A percentile compares a stretch with the other conserved stretches of the same genome.
These are phyloP conservation scores for Endothia cerciana DNA, from an alignment of 2,329 filamentous ascomycete species.

Conservation along the genomic window DNA sequence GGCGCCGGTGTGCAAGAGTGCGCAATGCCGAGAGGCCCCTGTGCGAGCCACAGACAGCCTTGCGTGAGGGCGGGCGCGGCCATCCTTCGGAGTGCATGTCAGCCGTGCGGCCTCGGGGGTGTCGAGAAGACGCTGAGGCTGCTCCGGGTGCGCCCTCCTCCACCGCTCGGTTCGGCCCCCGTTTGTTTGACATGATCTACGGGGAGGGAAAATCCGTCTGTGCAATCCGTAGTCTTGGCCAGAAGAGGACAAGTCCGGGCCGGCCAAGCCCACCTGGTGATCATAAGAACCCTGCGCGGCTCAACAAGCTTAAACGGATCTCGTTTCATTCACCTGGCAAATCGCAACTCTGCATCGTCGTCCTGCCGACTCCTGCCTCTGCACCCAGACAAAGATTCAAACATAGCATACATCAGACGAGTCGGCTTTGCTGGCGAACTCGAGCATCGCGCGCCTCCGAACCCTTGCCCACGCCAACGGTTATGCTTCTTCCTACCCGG, in stretches of 20 bases:
- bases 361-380: neutral
- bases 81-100: too few species aligned
- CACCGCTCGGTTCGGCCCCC: neutral
- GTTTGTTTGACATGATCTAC: neutral
- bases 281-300: constrained; percentile 23
- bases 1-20: too few species aligned
- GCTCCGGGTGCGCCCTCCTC: too few species aligned
- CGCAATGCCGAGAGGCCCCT: too few species aligned
- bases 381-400: constrained; percentile 9
- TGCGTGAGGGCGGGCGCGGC: too few species aligned
- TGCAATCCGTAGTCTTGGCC: constrained; percentile 8
- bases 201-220: neutral
- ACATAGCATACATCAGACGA: constrained; percentile 12
- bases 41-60: too few species aligned
- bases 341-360: constrained; percentile 23
- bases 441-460: neutral
- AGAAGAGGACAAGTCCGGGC: neutral
- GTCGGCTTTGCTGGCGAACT: constrained; percentile 8
- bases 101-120: too few species aligned
- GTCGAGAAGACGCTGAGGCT: too few species aligned
- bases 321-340: constrained; percentile 26
- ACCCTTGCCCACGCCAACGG: neutral
- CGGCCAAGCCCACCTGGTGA: neutral
- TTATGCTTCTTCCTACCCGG: neutral
- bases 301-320: constrained; percentile 28